Percentiles rank a stretch among this genome's conserved stretches.
Evolutionary conservation across 352 stramenopile species (phyloP).

Genomic region (Hyaloperonospora brassicae): DNA sequence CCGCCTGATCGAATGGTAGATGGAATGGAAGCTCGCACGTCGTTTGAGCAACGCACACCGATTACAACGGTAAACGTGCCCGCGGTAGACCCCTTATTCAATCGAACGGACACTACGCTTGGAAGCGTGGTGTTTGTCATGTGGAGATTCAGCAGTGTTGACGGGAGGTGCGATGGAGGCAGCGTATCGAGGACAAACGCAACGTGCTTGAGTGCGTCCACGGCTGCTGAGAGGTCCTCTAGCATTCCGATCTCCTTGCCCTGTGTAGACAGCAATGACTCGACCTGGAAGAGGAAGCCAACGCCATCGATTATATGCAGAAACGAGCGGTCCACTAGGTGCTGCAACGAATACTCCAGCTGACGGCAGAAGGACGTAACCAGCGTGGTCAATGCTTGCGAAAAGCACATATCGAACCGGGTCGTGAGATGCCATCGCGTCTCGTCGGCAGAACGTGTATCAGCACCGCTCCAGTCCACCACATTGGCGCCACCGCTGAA

Average conservation of each 20-base stretch:
- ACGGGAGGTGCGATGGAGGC: conserved; percentile 45
- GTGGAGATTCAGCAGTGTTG: conserved; percentile 69
- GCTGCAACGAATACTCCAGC: conserved; percentile 61
- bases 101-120: conserved; percentile 60
- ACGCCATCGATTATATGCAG: conserved; percentile 55
- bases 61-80: conserved; percentile 51
- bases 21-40: conserved; percentile 38
- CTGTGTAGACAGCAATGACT: conserved; percentile 90
- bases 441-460: conserved; percentile 46
- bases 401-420: conserved; percentile 74
- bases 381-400: conserved; percentile 64
- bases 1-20: conserved; percentile 36
- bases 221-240: conserved; percentile 76
- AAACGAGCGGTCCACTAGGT: conserved; percentile 47
- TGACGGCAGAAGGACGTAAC: conserved; percentile 67
- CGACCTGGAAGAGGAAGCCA: conserved; percentile 82
- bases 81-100: conserved; percentile 44
- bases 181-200: conserved; percentile 62
- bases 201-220: conserved; percentile 68
- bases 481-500: conserved; percentile 22
- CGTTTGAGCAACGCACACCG: conserved; percentile 42
- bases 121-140: conserved; percentile 65
- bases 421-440: conserved; percentile 69
- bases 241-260: conserved; percentile 96
- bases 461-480: conserved; percentile 51